Conservation (phyloP, 805 yeast species). For the Zygosaccharomyces gambellarensis region DNA sequence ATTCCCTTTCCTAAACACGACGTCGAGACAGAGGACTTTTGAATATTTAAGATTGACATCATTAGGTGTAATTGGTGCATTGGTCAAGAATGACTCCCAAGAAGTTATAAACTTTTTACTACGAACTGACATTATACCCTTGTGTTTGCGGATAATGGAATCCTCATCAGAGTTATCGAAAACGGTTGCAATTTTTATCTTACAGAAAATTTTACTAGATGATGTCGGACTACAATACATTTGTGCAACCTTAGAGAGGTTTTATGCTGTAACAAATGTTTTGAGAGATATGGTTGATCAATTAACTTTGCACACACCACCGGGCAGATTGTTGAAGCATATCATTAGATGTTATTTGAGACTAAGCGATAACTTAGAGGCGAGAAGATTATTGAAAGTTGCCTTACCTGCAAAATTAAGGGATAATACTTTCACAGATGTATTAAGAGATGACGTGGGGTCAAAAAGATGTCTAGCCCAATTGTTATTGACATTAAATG, state of each 20-base stretch:
- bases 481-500: conserved; percentile 61
- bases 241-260: conserved; percentile 92
- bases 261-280: conserved; percentile 89
- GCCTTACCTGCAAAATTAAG: conserved; percentile 83
- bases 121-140: conserved; percentile 94
- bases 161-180: conserved; percentile 88
- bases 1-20: conserved; percentile 90
- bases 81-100: conserved; percentile 92
- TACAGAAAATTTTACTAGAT: conserved; percentile 87
- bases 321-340: conserved; percentile 84
- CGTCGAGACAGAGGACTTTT: conserved; percentile 85
- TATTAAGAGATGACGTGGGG: conserved; percentile 79
- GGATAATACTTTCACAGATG: conserved; percentile 65
- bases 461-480: conserved; percentile 86
- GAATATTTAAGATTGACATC: conserved; percentile 91
- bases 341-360: conserved; percentile 92
- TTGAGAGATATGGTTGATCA: conserved; percentile 85
- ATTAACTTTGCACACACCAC: conserved; percentile 58
- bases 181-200: conserved; percentile 94
- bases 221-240: conserved; percentile 88
- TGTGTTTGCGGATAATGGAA: conserved; percentile 93
- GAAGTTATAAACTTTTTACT: conserved; percentile 88
- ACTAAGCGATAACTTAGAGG: conserved; percentile 83
- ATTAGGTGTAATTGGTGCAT: conserved; percentile 93
- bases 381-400: conserved; percentile 77